Conservation (phyloP, 441 rosid genomes). For the Capsella rubella region DNA sequence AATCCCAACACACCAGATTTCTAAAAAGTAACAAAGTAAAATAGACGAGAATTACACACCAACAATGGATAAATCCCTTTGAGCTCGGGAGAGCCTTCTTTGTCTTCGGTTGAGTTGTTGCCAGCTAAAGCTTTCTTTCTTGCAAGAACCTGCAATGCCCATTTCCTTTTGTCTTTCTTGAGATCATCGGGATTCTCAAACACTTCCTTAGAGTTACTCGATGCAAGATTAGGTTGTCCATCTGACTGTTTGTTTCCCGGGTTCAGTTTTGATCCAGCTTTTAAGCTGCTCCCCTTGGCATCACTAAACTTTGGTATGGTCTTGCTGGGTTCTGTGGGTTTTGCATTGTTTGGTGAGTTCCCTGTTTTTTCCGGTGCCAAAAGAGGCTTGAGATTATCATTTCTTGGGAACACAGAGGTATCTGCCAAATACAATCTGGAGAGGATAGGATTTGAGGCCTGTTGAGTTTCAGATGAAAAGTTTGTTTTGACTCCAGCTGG, state of each 20-base stretch:
- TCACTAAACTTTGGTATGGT: slow-evolving; percentile 50
- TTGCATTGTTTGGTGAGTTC: slow-evolving; percentile 52
- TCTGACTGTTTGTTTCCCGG: slow-evolving; percentile 46
- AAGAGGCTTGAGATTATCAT: slow-evolving; percentile 85
- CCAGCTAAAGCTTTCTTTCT: slow-evolving; percentile 76
- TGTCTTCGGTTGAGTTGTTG: slow-evolving; percentile 58
- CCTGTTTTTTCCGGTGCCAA: slow-evolving; percentile 53
- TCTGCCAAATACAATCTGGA: slow-evolving; percentile 97
- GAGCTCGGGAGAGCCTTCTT: slow-evolving; percentile 60
- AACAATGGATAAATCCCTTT: slow-evolving; percentile 88
- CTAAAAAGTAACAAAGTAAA: slow-evolving; percentile 16
- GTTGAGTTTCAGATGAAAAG: slow-evolving; percentile 49
- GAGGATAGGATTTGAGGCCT: slow-evolving; percentile 74
- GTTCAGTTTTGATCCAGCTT: slow-evolving; percentile 56
- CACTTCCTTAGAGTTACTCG: slow-evolving; percentile 55
- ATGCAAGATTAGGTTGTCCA: slow-evolving; percentile 38
- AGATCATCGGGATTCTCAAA: slow-evolving; percentile 57
- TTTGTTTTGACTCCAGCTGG: slow-evolving; percentile 54
- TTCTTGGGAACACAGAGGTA: slow-evolving; percentile 95
- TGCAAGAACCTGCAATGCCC: slow-evolving; percentile 97
- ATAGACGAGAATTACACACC: slow-evolving; percentile 54
- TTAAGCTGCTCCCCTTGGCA: slow-evolving; percentile 55
- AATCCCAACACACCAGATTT: slow-evolving; percentile 30
- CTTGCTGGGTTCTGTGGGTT: slow-evolving; percentile 50
- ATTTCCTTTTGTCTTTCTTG: slow-evolving; percentile 89